Evolutionary conservation across 2,329 filamentous ascomycete genomes (phyloP).

Genomic region (Penicillium sp.): DNA sequence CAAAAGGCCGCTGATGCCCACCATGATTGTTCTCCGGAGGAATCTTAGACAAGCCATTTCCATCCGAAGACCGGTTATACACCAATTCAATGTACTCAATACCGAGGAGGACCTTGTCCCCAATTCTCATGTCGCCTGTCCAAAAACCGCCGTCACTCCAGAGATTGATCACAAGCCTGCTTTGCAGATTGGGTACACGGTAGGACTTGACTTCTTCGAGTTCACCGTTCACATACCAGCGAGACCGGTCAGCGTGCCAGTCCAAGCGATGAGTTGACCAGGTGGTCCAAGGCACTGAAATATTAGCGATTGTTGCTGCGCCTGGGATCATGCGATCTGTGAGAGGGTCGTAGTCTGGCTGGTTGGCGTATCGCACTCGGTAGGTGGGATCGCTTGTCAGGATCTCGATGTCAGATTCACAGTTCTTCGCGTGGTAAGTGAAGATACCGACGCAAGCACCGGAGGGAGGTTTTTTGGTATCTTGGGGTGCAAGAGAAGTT

Average conservation of each 20-base stretch:
- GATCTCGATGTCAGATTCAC: slow-evolving; percentile 57
- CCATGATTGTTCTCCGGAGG: slow-evolving; percentile 14
- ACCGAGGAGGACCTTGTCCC: slow-evolving; percentile 38
- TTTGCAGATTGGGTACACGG: slow-evolving; percentile 37
- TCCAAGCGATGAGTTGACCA: slow-evolving; percentile 45
- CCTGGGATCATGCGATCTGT: slow-evolving; percentile 35
- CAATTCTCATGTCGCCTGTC: slow-evolving; percentile 42
- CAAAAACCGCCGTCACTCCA: slow-evolving; percentile 46
- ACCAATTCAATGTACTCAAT: slow-evolving; percentile 45
- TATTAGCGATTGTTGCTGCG: slow-evolving; percentile 28
- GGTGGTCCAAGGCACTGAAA: slow-evolving; percentile 39
- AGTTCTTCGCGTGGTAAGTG: slow-evolving; percentile 48
- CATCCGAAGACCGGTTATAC: slow-evolving; percentile 36
- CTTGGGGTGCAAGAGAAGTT: background rate
- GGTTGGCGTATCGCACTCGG: slow-evolving; percentile 45
- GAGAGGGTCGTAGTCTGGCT: slow-evolving; percentile 42
- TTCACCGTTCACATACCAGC: slow-evolving; percentile 39
- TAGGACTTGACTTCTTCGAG: slow-evolving; percentile 34
- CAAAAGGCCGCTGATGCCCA: slow-evolving; percentile 9
- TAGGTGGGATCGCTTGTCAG: slow-evolving; percentile 48
- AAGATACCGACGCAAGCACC: slow-evolving; percentile 55
- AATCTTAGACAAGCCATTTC: background rate
- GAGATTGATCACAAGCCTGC: slow-evolving; percentile 41
- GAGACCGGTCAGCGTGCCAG: slow-evolving; percentile 36
- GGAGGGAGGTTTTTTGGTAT: slow-evolving; percentile 30